Evolutionary conservation across 1,284 basidiomycete genomes (phyloP).

Genomic region (Puccinia polysora): DNA sequence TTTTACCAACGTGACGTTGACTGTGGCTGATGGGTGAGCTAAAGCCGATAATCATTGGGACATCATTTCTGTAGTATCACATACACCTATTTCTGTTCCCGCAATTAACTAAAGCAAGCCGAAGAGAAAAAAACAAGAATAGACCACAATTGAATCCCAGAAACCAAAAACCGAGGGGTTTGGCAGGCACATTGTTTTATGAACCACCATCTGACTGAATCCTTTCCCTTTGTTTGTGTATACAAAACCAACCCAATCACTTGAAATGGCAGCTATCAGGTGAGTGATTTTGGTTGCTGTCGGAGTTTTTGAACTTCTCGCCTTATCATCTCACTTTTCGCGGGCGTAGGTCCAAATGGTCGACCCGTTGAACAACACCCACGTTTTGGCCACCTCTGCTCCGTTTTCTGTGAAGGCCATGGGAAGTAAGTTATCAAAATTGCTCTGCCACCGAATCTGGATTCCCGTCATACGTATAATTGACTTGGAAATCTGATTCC

Average conservation of each 20-base stretch:
- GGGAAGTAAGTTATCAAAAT: conserved; percentile 10
- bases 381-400: conserved; percentile 37
- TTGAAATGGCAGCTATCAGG: background rate
- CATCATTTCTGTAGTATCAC: too few species aligned
- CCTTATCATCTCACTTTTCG: too few species aligned
- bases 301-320: background rate
- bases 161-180: too few species aligned
- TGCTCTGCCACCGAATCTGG: background rate
- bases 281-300: background rate
- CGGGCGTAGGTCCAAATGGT: conserved; percentile 34
- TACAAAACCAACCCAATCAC: background rate
- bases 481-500: background rate
- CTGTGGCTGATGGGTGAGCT: conserved; percentile 14
- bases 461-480: background rate
- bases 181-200: too few species aligned
- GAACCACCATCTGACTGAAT: too few species aligned
- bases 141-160: too few species aligned
- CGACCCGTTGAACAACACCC: conserved; percentile 21
- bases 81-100: too few species aligned
- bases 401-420: conserved; percentile 31
- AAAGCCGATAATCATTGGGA: too few species aligned
- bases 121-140: too few species aligned
- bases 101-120: too few species aligned
- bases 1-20: conserved; percentile 27
- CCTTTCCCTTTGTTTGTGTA: background rate